A percentile compares a stretch with the other conserved stretches of the same genome.
Evolutionary conservation across 192 early-diverging fungal genomes (phyloP).

Genomic region (Mortierella hygrophila): DNA sequence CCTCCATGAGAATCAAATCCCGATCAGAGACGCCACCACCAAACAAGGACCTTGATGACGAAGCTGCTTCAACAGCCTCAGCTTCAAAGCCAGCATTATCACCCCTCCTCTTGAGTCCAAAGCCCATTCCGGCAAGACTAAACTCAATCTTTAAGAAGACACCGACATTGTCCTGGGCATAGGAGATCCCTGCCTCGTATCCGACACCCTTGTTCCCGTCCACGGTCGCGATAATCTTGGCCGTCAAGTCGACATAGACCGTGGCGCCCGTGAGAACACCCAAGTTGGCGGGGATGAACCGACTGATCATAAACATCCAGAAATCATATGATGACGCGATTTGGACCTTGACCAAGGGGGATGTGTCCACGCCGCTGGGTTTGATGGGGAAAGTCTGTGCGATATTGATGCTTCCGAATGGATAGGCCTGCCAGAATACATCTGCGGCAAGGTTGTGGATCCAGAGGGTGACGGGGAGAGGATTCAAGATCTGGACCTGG

Average conservation of each 20-base stretch:
- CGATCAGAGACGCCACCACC: not conserved
- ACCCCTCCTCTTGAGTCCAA: slow-evolving; percentile 13
- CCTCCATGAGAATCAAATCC: not conserved
- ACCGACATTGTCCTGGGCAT: slow-evolving; percentile 19
- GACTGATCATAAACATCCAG: slow-evolving; percentile 42
- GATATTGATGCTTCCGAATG: slow-evolving; percentile 29
- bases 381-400: slow-evolving; percentile 23
- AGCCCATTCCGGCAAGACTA: slow-evolving; percentile 16
- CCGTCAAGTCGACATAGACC: slow-evolving; percentile 25
- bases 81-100: not conserved
- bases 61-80: not conserved
- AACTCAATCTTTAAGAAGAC: slow-evolving; percentile 46
- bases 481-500: slow-evolving; percentile 43
- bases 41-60: not conserved
- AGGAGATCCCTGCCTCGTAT: slow-evolving; percentile 25
- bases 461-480: slow-evolving; percentile 38
- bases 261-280: slow-evolving; percentile 30
- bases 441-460: slow-evolving; percentile 14
- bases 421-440: slow-evolving; percentile 23
- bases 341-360: slow-evolving; percentile 27
- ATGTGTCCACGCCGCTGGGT: slow-evolving; percentile 19
- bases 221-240: slow-evolving; percentile 24
- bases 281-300: slow-evolving; percentile 32
- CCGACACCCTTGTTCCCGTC: slow-evolving; percentile 18
- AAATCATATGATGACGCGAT: slow-evolving; percentile 37